These are phyloP conservation scores for Penicillium goetzii DNA, from an alignment of 495 filamentous ascomycete species.

Conservation along the genomic window DNA sequence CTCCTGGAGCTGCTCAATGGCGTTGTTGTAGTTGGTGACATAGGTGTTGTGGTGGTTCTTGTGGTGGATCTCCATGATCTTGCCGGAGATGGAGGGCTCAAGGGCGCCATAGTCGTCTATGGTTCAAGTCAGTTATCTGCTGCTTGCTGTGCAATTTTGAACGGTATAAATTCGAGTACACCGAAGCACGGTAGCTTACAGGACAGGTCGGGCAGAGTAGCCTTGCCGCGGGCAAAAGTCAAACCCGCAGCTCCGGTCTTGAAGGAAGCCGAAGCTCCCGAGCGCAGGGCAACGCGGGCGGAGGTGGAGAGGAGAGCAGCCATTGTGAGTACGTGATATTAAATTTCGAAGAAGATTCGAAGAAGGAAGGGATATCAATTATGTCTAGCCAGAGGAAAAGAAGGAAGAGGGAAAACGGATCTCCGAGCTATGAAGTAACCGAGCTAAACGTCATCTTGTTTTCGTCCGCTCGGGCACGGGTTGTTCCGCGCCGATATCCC, in stretches of 20 bases:
- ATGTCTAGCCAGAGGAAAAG: constrained; percentile 12
- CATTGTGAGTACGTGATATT: constrained; percentile 48
- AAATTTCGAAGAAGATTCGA: neutral
- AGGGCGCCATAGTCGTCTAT: constrained; percentile 87
- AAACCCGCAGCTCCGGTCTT: constrained; percentile 65
- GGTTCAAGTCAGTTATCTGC: constrained; percentile 17
- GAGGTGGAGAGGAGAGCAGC: constrained; percentile 58
- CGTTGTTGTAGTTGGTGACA: constrained; percentile 67
- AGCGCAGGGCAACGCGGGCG: constrained; percentile 59
- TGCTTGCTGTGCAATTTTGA: neutral
- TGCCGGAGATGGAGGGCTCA: constrained; percentile 90
- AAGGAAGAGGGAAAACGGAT: constrained; percentile 18
- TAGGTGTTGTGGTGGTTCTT: constrained; percentile 73
- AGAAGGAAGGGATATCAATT: neutral
- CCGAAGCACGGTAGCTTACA: constrained; percentile 60
- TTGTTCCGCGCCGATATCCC: constrained; percentile 25
- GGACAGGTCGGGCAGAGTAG: constrained; percentile 89
- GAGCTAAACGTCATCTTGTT: constrained; percentile 40
- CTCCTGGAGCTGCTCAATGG: constrained; percentile 60
- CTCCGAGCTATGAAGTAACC: constrained; percentile 37
- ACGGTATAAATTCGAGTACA: neutral
- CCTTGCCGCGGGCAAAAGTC: constrained; percentile 82
- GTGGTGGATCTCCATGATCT: constrained; percentile 95
- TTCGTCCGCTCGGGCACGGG: constrained; percentile 20
- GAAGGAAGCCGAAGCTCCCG: constrained; percentile 52